Base-by-base conservation (phyloP, 768 basidiomycete genomes). In the Hortiboletus campestris region DNA sequence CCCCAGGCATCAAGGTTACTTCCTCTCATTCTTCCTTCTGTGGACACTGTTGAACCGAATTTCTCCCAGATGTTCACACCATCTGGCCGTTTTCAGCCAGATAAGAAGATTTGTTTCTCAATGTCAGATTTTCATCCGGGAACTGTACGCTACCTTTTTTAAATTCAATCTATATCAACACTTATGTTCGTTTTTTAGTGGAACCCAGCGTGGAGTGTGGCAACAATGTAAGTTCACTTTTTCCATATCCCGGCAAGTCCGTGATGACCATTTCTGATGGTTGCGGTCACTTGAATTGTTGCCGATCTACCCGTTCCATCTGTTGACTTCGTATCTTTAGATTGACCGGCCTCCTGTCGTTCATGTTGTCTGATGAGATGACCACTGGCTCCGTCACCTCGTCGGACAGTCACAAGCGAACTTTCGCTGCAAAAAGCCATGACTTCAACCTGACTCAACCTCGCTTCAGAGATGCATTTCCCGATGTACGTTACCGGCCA, bases 101-200 rank as follows among this genome's bases (percentile, higher is more conserved):
- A 93, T 78, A 86, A 85, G 76, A 97, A 94, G 80, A 97, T 98
- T 52, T 98, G 95, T 70, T 96, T 97, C 75, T 96, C 93, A 22
- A 97, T 98, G 94, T 94, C 92, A 4, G 92, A 94, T 72, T 94
- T 93, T 67, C 93, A 94, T 66, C 91, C 93, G 0, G 91, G 91
- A 58, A 82, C 89, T 13, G 91, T 92, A 63, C 69, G 89, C 81
- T 6, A 11, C 36, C n/a, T 36, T 46, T 41, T 36, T 28, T 11
- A 28, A 29, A n/a, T 32, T 39, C 34, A 50, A 3, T 46, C 16
- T 41, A 1, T 19, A 25, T 32, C 49, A 38, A 4, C 22, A 7
- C 54, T 63, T 17, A 69, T 31, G 6, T 38, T 9, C 25, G 13
- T 38, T 46, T 45, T 44, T 6, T 57, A 93, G 89, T 94, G 93